These are phyloP conservation scores for Chloranthus sessilifolius DNA, from an alignment of 164 flowering plant genomes.

Conservation along the genomic window DNA sequence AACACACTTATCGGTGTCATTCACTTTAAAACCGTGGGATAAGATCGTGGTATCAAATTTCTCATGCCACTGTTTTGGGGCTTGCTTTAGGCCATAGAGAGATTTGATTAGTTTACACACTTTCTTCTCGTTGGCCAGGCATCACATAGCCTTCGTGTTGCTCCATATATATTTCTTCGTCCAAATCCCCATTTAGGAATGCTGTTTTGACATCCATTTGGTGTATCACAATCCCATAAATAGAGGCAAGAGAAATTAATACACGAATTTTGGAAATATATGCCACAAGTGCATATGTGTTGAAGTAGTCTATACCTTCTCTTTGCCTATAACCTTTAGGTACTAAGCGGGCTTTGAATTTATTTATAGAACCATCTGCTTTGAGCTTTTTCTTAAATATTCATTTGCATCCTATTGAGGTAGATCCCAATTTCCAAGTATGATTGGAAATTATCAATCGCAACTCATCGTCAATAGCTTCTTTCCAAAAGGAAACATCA, in stretches of 20 bases:
- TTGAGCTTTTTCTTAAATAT: no score
- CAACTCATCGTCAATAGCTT: no score
- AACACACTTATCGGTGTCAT: not conserved
- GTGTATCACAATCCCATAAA: not conserved
- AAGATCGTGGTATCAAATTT: not conserved
- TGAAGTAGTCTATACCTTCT: not conserved
- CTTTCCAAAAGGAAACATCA: not conserved
- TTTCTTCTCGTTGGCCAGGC: no score
- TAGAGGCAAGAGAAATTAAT: not conserved
- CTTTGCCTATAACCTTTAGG: not conserved
- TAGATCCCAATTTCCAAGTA: no score
- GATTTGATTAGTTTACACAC: not conserved
- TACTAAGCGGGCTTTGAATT: not conserved
- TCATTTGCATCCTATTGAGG: no score
- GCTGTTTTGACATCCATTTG: conserved; percentile 1
- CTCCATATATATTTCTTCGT: no score
- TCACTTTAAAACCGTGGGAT: not conserved
- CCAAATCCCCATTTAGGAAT: not conserved
- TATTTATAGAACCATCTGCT: not conserved
- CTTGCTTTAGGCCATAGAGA: not conserved
- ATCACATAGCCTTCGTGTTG: not conserved
- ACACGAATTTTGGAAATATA: not conserved
- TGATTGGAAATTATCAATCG: no score
- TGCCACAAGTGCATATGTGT: not conserved
- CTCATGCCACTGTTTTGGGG: no score